phyloP scores from a whole-genome alignment of 208 protist species.

The Strigomonas culicis region DNA sequence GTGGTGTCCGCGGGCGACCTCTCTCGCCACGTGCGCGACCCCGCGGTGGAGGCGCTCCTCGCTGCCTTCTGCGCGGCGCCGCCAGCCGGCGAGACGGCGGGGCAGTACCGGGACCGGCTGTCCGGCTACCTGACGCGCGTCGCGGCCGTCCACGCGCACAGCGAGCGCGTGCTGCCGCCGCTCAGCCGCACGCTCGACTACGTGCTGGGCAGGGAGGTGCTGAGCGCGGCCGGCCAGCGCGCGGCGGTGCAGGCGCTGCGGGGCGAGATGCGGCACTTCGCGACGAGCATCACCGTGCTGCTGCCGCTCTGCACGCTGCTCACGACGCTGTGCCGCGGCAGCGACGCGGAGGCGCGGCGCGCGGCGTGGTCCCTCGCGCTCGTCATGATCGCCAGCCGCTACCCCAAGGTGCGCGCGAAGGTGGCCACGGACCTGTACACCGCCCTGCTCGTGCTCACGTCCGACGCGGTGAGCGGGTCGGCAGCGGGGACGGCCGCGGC shows the following conservation, averaged over 20 bases:
- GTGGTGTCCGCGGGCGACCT: constrained; percentile 82
- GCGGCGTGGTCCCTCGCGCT: constrained; percentile 68
- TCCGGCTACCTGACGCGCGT: constrained; percentile 51
- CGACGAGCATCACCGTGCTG: constrained; percentile 69
- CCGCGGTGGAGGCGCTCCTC: constrained; percentile 60
- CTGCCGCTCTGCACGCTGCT: constrained; percentile 70
- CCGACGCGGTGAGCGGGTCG: constrained; percentile 10
- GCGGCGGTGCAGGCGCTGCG: constrained; percentile 61
- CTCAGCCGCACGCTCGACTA: constrained; percentile 53
- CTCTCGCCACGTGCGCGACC: constrained; percentile 70
- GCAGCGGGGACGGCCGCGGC: not conserved
- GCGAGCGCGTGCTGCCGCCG: constrained; percentile 83
- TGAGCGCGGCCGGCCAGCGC: constrained; percentile 37
- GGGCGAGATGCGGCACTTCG: constrained; percentile 64
- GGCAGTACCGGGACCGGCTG: constrained; percentile 24
- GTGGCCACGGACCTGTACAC: constrained; percentile 87
- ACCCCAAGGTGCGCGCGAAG: constrained; percentile 87
- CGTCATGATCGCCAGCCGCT: constrained; percentile 86
- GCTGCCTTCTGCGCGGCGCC: constrained; percentile 24
- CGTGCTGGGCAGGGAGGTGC: constrained; percentile 50
- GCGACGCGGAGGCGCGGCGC: constrained; percentile 34
- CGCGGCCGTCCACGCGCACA: constrained; percentile 38
- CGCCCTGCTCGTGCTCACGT: constrained; percentile 65
- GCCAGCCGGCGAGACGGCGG: not conserved
- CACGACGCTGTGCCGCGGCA: constrained; percentile 59